A percentile compares a stretch with the other conserved stretches of the same genome.
Evolutionary conservation across 2,329 filamentous ascomycete species (phyloP).

Genomic region (Alternaria rosae): DNA sequence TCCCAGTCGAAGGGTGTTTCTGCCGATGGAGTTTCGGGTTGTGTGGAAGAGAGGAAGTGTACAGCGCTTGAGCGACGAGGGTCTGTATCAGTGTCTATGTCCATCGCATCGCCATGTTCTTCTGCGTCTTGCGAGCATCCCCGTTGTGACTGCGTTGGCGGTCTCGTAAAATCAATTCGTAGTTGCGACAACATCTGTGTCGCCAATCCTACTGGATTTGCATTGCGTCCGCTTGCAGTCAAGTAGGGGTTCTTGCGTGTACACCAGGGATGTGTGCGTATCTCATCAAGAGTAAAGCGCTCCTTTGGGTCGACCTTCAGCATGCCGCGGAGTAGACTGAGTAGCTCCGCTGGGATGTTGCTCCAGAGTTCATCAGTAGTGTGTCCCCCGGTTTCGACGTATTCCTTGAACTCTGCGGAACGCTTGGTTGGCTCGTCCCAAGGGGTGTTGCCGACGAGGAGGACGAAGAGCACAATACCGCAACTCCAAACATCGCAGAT

Average conservation of each 20-base stretch:
- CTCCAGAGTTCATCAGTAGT: slow-evolving; percentile 87
- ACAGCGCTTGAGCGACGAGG: slow-evolving; percentile 45
- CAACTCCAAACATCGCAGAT: slow-evolving; percentile 96
- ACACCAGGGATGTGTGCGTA: slow-evolving; percentile 94
- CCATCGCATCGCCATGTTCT: slow-evolving; percentile 35
- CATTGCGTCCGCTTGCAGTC: slow-evolving; percentile 73
- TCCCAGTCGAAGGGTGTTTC: slow-evolving; percentile 90
- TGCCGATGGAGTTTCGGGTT: slow-evolving; percentile 78
- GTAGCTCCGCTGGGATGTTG: slow-evolving; percentile 73
- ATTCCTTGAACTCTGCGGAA: slow-evolving; percentile 93
- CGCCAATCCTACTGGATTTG: slow-evolving; percentile 84
- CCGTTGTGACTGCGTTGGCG: slow-evolving; percentile 62
- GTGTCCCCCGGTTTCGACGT: slow-evolving; percentile 77
- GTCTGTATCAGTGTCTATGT: slow-evolving; percentile 72
- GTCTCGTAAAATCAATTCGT: slow-evolving; percentile 82
- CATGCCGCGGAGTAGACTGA: slow-evolving; percentile 91
- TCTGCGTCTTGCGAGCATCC: slow-evolving; percentile 55
- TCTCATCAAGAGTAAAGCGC: slow-evolving; percentile 84
- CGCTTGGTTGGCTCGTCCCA: slow-evolving; percentile 90
- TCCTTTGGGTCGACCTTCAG: slow-evolving; percentile 78
- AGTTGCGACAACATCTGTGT: slow-evolving; percentile 93
- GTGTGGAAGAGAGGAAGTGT: slow-evolving; percentile 75
- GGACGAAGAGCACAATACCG: slow-evolving; percentile 95
- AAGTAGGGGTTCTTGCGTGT: slow-evolving; percentile 82
- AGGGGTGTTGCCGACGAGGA: slow-evolving; percentile 94